Conservation (phyloP, 148 eudicot species). For the Fagopyrum tataricum region DNA sequence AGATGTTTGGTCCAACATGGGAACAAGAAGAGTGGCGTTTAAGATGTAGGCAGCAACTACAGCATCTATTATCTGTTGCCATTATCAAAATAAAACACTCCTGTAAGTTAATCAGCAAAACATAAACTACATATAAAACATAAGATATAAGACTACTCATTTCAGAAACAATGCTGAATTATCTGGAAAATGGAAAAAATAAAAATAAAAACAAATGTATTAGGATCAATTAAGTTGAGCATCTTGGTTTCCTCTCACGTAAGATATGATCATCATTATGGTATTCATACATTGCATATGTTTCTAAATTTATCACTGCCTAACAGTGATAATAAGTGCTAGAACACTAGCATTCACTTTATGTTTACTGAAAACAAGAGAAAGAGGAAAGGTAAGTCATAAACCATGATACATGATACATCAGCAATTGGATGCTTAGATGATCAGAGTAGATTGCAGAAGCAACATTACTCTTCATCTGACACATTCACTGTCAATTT, state of each 20-base stretch:
- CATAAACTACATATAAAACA: not conserved
- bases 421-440: not conserved
- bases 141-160: not conserved
- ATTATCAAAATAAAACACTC: not conserved
- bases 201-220: not conserved
- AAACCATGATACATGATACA: too few species aligned
- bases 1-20: slow-evolving; percentile 85
- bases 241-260: not conserved
- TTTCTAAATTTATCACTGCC: not conserved
- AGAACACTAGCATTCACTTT: not conserved
- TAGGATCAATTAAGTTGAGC: not conserved
- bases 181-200: not conserved
- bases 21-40: slow-evolving; percentile 90
- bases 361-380: too few species aligned
- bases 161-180: not conserved
- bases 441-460: slow-evolving; percentile 7
- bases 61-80: slow-evolving; percentile 82
- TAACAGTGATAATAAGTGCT: not conserved
- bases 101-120: not conserved
- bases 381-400: too few species aligned
- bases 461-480: not conserved
- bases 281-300: not conserved
- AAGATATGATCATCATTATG: not conserved
- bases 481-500: not conserved
- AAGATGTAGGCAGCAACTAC: slow-evolving; percentile 91